Base-by-base conservation (phyloP, 2,329 filamentous ascomycete species). In the Cercospora zeae-maydis region DNA sequence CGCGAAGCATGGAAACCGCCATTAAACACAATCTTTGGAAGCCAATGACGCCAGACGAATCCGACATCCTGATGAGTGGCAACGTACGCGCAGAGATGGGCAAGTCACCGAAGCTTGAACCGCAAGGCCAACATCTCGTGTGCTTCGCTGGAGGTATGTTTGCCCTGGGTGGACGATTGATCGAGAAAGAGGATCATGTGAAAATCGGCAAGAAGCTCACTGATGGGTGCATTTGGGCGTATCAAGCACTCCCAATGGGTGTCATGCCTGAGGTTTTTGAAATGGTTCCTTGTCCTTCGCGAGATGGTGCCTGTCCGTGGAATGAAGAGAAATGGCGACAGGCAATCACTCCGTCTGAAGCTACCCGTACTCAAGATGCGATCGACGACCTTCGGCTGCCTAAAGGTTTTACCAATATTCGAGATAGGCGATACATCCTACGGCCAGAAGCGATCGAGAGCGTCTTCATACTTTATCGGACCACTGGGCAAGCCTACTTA, bases 81-180 rank as follows among this genome's bases (percentile, higher is more conserved):
- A 75, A 77, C 27, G 75, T 79, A 6, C 76, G 75, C 14, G 75
- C 76, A 0, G 58, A 66, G 36, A 65, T 63, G 55, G 61, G 69
- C 63, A 59, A 63, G 67, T 33, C 72, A 21, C 65, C 68, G 3
- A 64, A 59, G 6, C 74, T 84, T 5, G 75, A 79, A 10, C 80
- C 84, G 11, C 80, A 86, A 67, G 79, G 81, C 27, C 81, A 84
- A 57, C 85, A 88, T 72, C 78, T 87, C 13, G 79, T 78, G 24
- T 88, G 85, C 75, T 87, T 85, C 70, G 78, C 82, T 0, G 85
- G 85, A 10, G 85, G 84, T 58, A 87, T 87, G 84, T 83, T 86
- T 63, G 85, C 82, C 0, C 73, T 88, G 0, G 85, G 84, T 30
- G 81, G 84, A 49, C 84, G 68, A 49, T 70, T 87, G 1, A 86